Evolutionary conservation across 2,329 filamentous ascomycete species (phyloP), one percentile per base, ranked within the genome.

Genomic region (Fusarium camptoceras): DNA sequence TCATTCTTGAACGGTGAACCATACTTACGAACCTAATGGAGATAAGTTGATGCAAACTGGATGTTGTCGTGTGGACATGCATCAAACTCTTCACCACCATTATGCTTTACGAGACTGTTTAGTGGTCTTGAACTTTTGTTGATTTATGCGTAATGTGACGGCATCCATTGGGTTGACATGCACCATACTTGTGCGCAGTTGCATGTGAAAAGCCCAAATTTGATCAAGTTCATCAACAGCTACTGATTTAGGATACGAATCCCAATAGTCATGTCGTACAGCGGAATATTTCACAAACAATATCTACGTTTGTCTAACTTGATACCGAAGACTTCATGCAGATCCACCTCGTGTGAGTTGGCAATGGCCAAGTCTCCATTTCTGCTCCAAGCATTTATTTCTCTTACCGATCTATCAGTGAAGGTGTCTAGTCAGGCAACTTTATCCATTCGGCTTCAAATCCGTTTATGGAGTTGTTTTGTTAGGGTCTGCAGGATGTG

Each of bases 1-100:
- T 66, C 62, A 50, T 57, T 62, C 56, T 66, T 44, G 20, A 64
- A 59, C 49, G 49, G 49, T 64, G n/a, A 28, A 46, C 30, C 27
- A 56, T 27, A 25, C 41, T 16, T 39, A 15, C 22, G 11, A 30
- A 50, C 30, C 31, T 14, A 20, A 53, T 53, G 49, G 49, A 51
- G 55, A 44, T 31, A 37, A 31, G 37, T 34, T 58, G 46, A 51
- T 56, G 39, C 24, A 20, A 15, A 31, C 24, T 51, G 12, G 22
- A 51, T 59, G 20, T 22, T 56, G 11, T 41, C 15, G 42, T 27
- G 31, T 28, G 30, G 41, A 14, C 31, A 53, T 41, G 49, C 24
- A 53, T 25, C 27, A 48, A 31, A 25, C 22, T 18, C 41, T 24
- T 43, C 41, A 43, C 41, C 41, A 24, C 30, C 12, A 20, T 25